phyloP scores from a whole-genome alignment of 768 basidiomycete species.

The Termitomyces sp. region DNA sequence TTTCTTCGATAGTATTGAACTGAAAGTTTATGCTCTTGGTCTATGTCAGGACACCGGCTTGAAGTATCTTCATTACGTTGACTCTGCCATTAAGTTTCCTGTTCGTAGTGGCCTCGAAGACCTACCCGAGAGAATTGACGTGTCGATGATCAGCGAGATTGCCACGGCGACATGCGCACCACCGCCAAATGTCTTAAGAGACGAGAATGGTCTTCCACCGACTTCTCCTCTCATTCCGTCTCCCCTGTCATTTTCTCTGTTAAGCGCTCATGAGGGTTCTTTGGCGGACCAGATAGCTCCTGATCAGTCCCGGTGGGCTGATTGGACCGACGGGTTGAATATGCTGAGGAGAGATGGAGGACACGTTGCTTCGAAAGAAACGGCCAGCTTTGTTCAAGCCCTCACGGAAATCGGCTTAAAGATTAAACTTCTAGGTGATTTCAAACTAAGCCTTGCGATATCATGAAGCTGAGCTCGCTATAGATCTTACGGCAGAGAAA shows the following conservation, averaged over 20 bases:
- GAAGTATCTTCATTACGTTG: conserved; percentile 83
- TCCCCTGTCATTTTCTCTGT: conserved; percentile 71
- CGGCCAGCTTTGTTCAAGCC: conserved; percentile 79
- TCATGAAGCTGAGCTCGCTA: conserved; percentile 1
- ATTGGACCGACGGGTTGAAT: conserved; percentile 92
- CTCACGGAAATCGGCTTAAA: conserved; percentile 90
- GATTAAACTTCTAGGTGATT: conserved; percentile 79
- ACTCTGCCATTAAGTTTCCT: conserved; percentile 73
- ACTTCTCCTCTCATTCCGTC: conserved; percentile 50
- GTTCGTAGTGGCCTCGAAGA: conserved; percentile 82
- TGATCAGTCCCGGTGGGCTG: conserved; percentile 77
- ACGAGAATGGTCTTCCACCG: conserved; percentile 54
- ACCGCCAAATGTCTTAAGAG: conserved; percentile 59
- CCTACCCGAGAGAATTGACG: conserved; percentile 81
- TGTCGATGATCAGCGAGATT: conserved; percentile 75
- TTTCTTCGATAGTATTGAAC: neutral
- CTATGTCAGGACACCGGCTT: conserved; percentile 62
- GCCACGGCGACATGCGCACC: conserved; percentile 68
- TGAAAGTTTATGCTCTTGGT: neutral
- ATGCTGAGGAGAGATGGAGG: conserved; percentile 80
- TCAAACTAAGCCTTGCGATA: conserved; percentile 2
- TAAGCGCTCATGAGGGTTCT: conserved; percentile 64
- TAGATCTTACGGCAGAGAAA: conserved; percentile 84
- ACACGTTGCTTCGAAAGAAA: conserved; percentile 80
- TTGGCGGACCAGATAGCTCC: conserved; percentile 77